Percentiles rank a stretch among this genome's conserved stretches.
phyloP scores from a whole-genome alignment of 2,329 filamentous ascomycete species.

The Xylariaceae sp. region DNA sequence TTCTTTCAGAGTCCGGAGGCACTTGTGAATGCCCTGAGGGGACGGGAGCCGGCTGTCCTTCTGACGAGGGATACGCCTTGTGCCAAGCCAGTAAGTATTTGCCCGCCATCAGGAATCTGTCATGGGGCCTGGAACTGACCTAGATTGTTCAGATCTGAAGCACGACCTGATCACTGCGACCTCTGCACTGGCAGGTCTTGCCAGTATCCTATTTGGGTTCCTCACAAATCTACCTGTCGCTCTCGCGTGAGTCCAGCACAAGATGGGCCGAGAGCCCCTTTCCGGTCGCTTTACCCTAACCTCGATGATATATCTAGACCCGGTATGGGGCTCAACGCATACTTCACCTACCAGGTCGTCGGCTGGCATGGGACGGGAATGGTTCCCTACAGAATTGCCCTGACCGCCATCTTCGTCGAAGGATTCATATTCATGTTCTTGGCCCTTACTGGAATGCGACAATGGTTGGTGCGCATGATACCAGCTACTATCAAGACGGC shows the following conservation, averaged over 20 bases:
- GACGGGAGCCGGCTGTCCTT: slow-evolving; percentile 38
- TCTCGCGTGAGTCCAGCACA: slow-evolving; percentile 51
- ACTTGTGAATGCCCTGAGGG: slow-evolving; percentile 58
- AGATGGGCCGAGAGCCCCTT: too few species aligned
- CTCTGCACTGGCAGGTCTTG: slow-evolving; percentile 68
- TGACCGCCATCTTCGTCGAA: slow-evolving; percentile 58
- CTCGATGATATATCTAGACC: slow-evolving; percentile 33
- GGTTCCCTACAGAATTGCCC: slow-evolving; percentile 51
- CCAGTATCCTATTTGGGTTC: slow-evolving; percentile 70
- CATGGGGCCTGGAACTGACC: not conserved
- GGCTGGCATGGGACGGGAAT: slow-evolving; percentile 50
- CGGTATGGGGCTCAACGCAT: slow-evolving; percentile 61
- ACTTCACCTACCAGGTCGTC: slow-evolving; percentile 61
- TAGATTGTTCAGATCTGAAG: slow-evolving; percentile 38
- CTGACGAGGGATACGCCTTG: slow-evolving; percentile 32
- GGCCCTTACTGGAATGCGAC: slow-evolving; percentile 60
- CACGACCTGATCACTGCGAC: slow-evolving; percentile 77
- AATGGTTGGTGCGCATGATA: slow-evolving; percentile 63
- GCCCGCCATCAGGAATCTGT: not conserved
- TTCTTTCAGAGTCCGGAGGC: slow-evolving; percentile 69
- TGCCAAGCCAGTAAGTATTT: slow-evolving; percentile 38
- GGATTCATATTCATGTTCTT: slow-evolving; percentile 58
- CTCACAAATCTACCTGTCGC: slow-evolving; percentile 75
- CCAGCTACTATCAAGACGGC: slow-evolving; percentile 59
- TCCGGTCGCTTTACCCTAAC: not conserved